These are phyloP conservation scores for Thamnidium elegans DNA, from an alignment of 192 early-diverging fungal species.

Conservation along the genomic window DNA sequence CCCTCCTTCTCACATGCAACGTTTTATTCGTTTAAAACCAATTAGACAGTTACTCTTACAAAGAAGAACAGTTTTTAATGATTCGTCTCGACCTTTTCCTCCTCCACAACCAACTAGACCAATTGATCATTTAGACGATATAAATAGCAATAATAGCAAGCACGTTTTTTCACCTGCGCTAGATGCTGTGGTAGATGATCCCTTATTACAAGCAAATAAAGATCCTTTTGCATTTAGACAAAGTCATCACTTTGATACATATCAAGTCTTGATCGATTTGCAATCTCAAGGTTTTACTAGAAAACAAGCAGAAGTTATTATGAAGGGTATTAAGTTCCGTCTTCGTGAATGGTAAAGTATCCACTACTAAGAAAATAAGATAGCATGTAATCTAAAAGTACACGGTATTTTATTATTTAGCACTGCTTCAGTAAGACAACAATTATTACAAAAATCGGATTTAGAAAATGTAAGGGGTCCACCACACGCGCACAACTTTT, in stretches of 20 bases:
- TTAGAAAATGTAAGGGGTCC: constrained; percentile 66
- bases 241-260: constrained; percentile 74
- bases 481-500: no score
- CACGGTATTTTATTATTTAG: constrained; percentile 8
- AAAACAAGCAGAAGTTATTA: constrained; percentile 70
- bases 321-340: constrained; percentile 70
- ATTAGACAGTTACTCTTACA: no score
- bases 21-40: no score
- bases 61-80: neutral
- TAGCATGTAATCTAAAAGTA: neutral
- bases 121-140: neutral
- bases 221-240: neutral
- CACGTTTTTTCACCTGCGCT: constrained; percentile 15
- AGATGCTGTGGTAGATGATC: constrained; percentile 6
- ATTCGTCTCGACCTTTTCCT: constrained; percentile 17
- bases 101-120: constrained; percentile 29
- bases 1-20: no score
- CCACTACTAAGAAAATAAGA: neutral
- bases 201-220: constrained; percentile 2
- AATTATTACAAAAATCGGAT: constrained; percentile 48
- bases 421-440: constrained; percentile 44
- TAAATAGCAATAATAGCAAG: neutral
- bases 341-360: constrained; percentile 56
- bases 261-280: constrained; percentile 64
- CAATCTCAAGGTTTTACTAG: constrained; percentile 64